phyloP scores from a whole-genome alignment of 345 rosid genomes.

The Turnera subulata region DNA sequence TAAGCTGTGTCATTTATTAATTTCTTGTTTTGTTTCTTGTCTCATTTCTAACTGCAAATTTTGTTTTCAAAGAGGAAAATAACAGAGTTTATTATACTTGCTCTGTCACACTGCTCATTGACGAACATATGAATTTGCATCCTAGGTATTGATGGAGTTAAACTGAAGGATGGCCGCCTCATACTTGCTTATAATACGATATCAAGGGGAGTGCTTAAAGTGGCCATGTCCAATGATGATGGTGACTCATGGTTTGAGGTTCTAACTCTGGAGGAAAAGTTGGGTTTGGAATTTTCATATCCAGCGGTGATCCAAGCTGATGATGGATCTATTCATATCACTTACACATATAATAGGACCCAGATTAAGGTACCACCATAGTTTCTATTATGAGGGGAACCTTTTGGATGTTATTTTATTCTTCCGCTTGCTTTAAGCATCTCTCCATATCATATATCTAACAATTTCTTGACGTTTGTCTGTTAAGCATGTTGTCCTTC shows the following conservation, averaged over 20 bases:
- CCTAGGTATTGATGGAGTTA: constrained; percentile 80
- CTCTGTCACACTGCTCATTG: neutral
- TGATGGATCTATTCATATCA: constrained; percentile 72
- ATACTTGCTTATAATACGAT: constrained; percentile 74
- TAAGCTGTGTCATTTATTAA: too few relatives aligned
- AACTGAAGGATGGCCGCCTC: constrained; percentile 62
- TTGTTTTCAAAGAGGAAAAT: too few relatives aligned
- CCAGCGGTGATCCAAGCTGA: constrained; percentile 79
- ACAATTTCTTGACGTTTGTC: constrained; percentile 6
- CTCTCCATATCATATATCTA: constrained; percentile 2
- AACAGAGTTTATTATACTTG: neutral
- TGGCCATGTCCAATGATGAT: constrained; percentile 66
- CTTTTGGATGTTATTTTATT: neutral
- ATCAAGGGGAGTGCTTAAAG: constrained; percentile 79
- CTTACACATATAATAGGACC: constrained; percentile 83
- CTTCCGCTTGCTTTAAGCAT: constrained; percentile 2
- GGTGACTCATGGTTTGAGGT: constrained; percentile 76
- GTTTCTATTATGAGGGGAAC: neutral
- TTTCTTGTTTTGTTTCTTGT: too few relatives aligned
- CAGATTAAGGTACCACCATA: constrained; percentile 67
- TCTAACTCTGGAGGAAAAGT: constrained; percentile 57
- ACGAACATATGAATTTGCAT: constrained; percentile 1
- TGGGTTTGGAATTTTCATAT: constrained; percentile 81
- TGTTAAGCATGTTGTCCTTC: constrained; percentile 56
- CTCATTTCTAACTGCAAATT: too few relatives aligned